These are phyloP conservation scores for Boletus fagicola DNA, from an alignment of 768 basidiomycete species.

Conservation along the genomic window DNA sequence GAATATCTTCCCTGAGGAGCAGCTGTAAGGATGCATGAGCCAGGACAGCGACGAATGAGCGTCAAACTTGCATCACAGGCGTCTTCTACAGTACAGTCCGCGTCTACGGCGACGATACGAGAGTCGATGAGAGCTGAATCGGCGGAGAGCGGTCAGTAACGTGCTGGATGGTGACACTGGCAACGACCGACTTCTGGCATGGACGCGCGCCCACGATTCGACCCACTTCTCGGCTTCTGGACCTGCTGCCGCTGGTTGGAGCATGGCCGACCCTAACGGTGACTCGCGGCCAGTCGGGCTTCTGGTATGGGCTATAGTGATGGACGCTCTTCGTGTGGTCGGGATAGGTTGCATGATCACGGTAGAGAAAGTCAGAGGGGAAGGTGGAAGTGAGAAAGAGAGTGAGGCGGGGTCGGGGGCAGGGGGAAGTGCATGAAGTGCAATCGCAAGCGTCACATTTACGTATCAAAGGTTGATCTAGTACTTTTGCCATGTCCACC, in stretches of 20 bases:
- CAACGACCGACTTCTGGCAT: conserved; percentile 52
- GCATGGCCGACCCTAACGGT: conserved; percentile 8
- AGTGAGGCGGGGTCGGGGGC: conserved; percentile 5
- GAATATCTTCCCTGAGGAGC: conserved; percentile 58
- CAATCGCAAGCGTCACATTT: conserved; percentile 11
- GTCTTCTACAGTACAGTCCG: conserved; percentile 75
- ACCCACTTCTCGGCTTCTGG: conserved; percentile 53
- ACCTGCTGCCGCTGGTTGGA: conserved; percentile 13
- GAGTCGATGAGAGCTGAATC: conserved; percentile 66
- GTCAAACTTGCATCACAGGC: conserved; percentile 65
- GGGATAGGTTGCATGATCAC: conserved; percentile 16
- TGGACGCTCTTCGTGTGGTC: conserved; percentile 22
- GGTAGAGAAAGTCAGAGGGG: background rate
- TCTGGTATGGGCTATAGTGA: conserved; percentile 14
- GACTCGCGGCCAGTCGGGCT: conserved; percentile 18
- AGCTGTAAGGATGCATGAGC: conserved; percentile 38
- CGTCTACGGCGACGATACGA: conserved; percentile 61
- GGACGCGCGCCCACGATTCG: conserved; percentile 51
- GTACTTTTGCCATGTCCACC: conserved; percentile 16
- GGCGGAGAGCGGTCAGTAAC: background rate
- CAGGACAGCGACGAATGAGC: background rate
- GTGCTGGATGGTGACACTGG: background rate
- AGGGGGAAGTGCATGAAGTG: conserved; percentile 15
- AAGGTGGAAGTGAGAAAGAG: background rate
- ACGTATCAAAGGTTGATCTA: conserved; percentile 11